Base-by-base conservation (phyloP, 495 filamentous ascomycete species). In the Penicillium arizonense region DNA sequence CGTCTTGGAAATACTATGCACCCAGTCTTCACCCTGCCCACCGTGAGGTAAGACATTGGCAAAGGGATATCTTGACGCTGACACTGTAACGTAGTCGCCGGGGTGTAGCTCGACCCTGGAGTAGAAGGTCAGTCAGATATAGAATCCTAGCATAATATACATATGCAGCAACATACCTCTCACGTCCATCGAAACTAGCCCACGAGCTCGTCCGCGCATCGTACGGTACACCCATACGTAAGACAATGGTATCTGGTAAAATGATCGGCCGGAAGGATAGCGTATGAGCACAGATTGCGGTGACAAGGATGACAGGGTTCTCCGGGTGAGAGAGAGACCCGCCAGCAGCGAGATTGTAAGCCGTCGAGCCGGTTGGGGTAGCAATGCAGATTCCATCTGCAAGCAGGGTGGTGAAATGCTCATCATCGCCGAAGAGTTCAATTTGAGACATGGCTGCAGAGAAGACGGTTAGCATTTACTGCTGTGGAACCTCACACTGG, bases 171-270 rank as follows among this genome's bases (percentile, higher is more conserved):
- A 28, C 33, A 21, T 52, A 82, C 81, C 90, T 84, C 69, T 96
- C 89, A 63, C 90, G 83, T 9, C 94, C 94, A 66, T 98, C 94
- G 71, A 98, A 98, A 67, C 91, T 96, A 34, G 91, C 95, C 95
- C 95, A 98, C 42, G 87, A 91, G 55, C 83, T 86, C 12, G 91
- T 88, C 18, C 94, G 79, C 5, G 91, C 89, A 69, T 96, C 87
- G 63, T 96, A 96, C 0, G 94, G 94, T 26, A 98, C 95, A 10
- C 91, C 93, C 39, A 96, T 76, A 2, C 94, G 84, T 47, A 98
- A 76, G 1, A 97, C 90, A 47, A 97, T 93, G 0, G 91, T 96
- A 63, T 98, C 94, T 7, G 92, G 93, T 2, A 98, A 77, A 53
- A 98, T 92, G 64, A 98, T 91, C 6, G 94, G 94, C 1, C 94